Percentiles rank a stretch among this genome's conserved stretches.
Conservation (phyloP, 805 yeast species). For the Cephaloascus fragrans region DNA sequence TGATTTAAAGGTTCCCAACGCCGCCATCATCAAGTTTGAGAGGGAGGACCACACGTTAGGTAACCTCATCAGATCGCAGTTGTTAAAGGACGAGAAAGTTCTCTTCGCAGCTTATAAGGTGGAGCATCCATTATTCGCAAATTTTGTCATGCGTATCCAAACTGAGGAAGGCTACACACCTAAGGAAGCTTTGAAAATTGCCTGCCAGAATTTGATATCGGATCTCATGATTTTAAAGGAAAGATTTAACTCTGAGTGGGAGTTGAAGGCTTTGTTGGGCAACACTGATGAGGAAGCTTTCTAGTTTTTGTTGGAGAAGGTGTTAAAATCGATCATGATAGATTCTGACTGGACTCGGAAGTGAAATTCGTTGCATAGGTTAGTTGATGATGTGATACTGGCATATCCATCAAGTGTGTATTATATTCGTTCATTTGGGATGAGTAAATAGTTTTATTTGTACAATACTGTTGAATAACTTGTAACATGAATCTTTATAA, state of each 20-base stretch:
- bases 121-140: slow-evolving; percentile 96
- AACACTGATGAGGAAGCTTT: slow-evolving; percentile 31
- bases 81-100: slow-evolving; percentile 80
- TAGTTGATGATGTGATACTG: too few relatives aligned
- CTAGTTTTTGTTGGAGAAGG: slow-evolving; percentile 1
- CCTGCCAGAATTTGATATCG: slow-evolving; percentile 74
- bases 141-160: slow-evolving; percentile 88
- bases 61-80: slow-evolving; percentile 77
- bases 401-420: too few relatives aligned
- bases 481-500: too few relatives aligned
- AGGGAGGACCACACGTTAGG: slow-evolving; percentile 98
- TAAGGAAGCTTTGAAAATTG: slow-evolving; percentile 79
- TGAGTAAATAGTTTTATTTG: too few relatives aligned
- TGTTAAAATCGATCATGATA: too few relatives aligned
- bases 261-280: slow-evolving; percentile 62
- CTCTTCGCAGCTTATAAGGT: slow-evolving; percentile 95
- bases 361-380: too few relatives aligned
- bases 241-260: slow-evolving; percentile 89
- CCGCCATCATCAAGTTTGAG: slow-evolving; percentile 86
- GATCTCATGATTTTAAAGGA: slow-evolving; percentile 67
- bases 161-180: slow-evolving; percentile 95
- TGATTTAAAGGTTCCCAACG: slow-evolving; percentile 91
- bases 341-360: too few relatives aligned
- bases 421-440: too few relatives aligned
- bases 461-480: too few relatives aligned